Base-by-base conservation (phyloP, 345 rosid genomes). In the Melaleuca alternifolia region DNA sequence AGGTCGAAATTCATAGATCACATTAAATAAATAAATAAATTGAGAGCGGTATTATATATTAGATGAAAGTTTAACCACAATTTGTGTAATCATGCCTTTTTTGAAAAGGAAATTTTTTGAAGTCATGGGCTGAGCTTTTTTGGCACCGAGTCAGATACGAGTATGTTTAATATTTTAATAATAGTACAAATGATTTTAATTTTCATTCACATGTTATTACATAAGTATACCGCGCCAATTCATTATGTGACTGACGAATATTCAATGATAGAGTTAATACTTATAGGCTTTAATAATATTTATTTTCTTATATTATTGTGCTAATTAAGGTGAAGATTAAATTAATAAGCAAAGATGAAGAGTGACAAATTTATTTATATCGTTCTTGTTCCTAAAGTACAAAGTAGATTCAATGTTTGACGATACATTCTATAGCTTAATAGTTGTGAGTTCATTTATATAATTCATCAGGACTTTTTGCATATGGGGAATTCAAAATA, bases 1-100 rank as follows among this genome's bases (percentile, higher is more conserved):
- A 0, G 1, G 3, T 5, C 16, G 30, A 62, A 62, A 10, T 62
- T 62, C 1, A 62, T 0, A 15, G 3, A 0, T 7, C 44, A 30
- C 5, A 30, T 65, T 30, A 5, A 30, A 65, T 6, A 65, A 30
- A 65, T 15, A 9, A 65, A 65, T 15, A 65, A 4, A 1, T 65
- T 1, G 28, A 28, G 2, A 2, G 15, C 2, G 1, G 30, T 8
- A 65, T 65, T 10, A 30, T 33, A 52, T 20, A 6, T 15, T 3
- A 52, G 7, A 6, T 20, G 2, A 15, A 52, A 52, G 54, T 52
- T 7, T 7, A 52, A 65, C 10, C 1, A 30, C 1, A 44, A 65
- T 1, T 30, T 65, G 0, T 30, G 23, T 65, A 65, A 65, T 65
- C 7, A 1, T 15, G 1, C 20, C 10, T 37, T 30, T 30, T 44